Conservation (phyloP, 2,329 filamentous ascomycete species). For the Cytospora piceicola region DNA sequence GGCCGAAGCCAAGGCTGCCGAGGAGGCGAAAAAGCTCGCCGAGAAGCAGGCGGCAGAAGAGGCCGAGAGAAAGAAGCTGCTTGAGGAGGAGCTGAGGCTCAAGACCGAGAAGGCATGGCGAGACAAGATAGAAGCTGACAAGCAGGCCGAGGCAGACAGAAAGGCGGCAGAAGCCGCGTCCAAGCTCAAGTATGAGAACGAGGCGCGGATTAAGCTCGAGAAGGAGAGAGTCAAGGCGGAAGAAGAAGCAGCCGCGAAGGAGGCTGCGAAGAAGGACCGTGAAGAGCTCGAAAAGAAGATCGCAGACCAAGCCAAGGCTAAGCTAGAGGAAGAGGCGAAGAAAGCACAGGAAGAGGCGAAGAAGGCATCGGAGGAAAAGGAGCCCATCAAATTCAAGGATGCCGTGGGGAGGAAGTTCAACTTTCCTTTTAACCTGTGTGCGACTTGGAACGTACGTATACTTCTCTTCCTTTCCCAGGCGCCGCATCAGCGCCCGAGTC, state of each 20-base stretch:
- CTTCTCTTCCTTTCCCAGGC: background rate
- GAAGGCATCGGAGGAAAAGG: constrained; percentile 65
- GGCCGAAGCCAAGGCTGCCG: constrained; percentile 52
- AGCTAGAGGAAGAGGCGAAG: constrained; percentile 42
- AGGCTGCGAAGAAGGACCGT: constrained; percentile 45
- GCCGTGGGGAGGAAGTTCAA: constrained; percentile 89
- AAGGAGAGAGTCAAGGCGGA: constrained; percentile 52
- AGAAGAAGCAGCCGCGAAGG: constrained; percentile 39
- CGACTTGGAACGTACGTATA: constrained; percentile 75
- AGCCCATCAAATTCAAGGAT: constrained; percentile 87
- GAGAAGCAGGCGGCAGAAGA: constrained; percentile 42
- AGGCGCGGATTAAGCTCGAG: constrained; percentile 42
- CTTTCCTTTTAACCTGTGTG: constrained; percentile 85
- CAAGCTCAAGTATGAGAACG: constrained; percentile 40
- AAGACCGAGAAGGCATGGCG: constrained; percentile 27
- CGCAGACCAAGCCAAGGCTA: constrained; percentile 45
- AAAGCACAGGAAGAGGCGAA: constrained; percentile 49
- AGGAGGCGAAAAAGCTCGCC: constrained; percentile 47
- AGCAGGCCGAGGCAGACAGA: constrained; percentile 45
- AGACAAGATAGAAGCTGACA: constrained; percentile 38
- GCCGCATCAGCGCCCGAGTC: background rate
- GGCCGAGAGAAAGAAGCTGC: constrained; percentile 49
- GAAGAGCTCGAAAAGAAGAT: constrained; percentile 45
- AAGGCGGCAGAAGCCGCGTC: constrained; percentile 40
- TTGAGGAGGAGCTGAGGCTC: constrained; percentile 45